Base-by-base conservation (phyloP, 495 filamentous ascomycete species). In the Cercophora samala region DNA sequence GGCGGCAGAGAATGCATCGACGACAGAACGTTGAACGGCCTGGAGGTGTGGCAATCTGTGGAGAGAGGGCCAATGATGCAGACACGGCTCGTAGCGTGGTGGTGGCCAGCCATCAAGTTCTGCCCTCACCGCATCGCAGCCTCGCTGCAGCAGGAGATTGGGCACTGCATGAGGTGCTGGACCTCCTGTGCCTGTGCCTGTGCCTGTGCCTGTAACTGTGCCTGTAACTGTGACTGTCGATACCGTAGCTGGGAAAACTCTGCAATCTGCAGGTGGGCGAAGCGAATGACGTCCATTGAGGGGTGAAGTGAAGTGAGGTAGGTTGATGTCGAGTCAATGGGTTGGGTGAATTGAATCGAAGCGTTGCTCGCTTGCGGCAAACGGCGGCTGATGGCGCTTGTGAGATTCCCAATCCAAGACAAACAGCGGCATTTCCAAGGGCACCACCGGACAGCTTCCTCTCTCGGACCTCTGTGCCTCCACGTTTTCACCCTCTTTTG, bases 41-140 rank as follows among this genome's bases (percentile, higher is more conserved):
- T 56, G 15, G 53, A 22, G 4, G 53, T 56, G 52, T 63, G 55
- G 59, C 58, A 56, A 32, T 23, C 42, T 59, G 19, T 51, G 60
- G 60, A 56, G 53, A 18, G n/a, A n/a, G n/a, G n/a, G n/a, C n/a
- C n/a, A 19, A 56, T 1, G n/a, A 70, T 72, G 69, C 70, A 74
- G 62, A 66, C 68, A 69, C 73, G 73, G 73, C 71, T 73, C 69
- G 66, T 75, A 70, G 73, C 69, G 69, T 68, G n/a, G n/a, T n/a
- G n/a, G n/a, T n/a, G 55, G 24, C 63, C 59, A 26, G 60, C 64
- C 64, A 62, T 70, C 68, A 56, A 62, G 63, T 65, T 65, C 65
- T 23, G 55, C 37, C 66, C 53, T 53, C 65, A 58, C 58, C 60
- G 32, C 26, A 29, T 62, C 63, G 17, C 11, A 13, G 37, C 61